Evolutionary conservation across 352 stramenopile species (phyloP), one percentile per base, ranked within the genome.

Genomic region (Globisporangium cystogenes): DNA sequence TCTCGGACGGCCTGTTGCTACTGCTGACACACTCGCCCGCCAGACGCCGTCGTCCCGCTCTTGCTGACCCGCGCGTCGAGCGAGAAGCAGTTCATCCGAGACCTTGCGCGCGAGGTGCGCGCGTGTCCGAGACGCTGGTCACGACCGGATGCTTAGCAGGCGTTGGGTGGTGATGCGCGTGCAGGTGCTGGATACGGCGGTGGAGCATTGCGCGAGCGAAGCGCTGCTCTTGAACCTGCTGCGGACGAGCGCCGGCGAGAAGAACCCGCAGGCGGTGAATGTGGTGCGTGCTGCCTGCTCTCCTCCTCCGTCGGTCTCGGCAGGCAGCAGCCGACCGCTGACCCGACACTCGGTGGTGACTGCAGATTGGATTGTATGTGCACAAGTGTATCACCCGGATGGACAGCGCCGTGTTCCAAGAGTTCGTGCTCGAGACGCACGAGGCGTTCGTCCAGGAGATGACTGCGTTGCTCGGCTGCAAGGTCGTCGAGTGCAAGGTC

Each of bases 11-110:
- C n/a, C n/a, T n/a, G n/a, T n/a, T n/a, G n/a, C n/a, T n/a, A n/a
- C 56, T 31, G 59, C n/a, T 50, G 4, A 55, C 15, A n/a, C 48
- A 29, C 21, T 36, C 21, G 3, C 5, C 26, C 35, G 46, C 14
- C 37, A 72, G 69, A 73, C n/a, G 52, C 57, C 0, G 51, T 87
- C 37, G 52, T 90, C 6, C 76, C 74, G 21, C 52, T 87, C 18
- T 55, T 90, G 3, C 35, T 90, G 37, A 67, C 68, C 14, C 74
- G 74, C 7, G 67, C 71, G 2, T 70, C 64, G 8, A 86, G 65
- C n/a, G 76, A 90, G 57, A 90, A 90, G 59, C 74, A 87, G 47
- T 90, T 90, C 52, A 71, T 90, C 23, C 70, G 65, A 1, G 76
- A 90, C n/a, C 53, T 86, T 23, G 76, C 79, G 10, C 60, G 55